A percentile compares a stretch with the other conserved stretches of the same genome.
Conservation (phyloP, 345 rosid species). For the Eutrema japonicum region DNA sequence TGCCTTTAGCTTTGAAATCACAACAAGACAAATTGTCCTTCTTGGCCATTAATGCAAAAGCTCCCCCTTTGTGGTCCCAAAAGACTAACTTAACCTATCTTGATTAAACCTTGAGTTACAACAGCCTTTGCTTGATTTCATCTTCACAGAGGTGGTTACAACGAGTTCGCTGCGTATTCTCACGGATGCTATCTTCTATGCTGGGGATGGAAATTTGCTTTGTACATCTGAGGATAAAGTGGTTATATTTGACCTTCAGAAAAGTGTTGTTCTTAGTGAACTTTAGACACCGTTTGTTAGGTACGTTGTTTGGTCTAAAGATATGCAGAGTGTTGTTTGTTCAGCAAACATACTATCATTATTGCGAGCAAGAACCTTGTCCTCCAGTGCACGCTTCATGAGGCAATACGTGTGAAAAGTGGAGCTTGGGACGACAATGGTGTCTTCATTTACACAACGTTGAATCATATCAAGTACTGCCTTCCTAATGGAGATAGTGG, state of each 20-base stretch:
- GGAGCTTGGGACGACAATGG: conserved; percentile 13
- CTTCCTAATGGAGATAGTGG: conserved; percentile 13
- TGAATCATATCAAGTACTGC: conserved; percentile 9
- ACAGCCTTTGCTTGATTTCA: too few species aligned
- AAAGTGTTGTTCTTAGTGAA: neutral
- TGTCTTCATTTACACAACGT: conserved; percentile 2
- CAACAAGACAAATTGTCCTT: too few species aligned
- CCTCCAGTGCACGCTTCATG: neutral
- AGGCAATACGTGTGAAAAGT: neutral
- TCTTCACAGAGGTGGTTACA: too few species aligned
- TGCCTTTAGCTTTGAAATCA: too few species aligned
- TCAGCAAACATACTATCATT: conserved; percentile 9
- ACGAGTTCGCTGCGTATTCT: neutral
- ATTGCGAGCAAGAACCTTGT: conserved; percentile 11
- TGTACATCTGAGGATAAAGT: neutral
- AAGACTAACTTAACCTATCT: too few species aligned
- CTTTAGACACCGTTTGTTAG: conserved; percentile 8
- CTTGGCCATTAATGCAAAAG: too few species aligned
- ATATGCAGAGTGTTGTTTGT: conserved; percentile 2
- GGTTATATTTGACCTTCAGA: neutral
- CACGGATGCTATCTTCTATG: conserved; percentile 2
- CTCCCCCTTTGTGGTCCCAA: too few species aligned
- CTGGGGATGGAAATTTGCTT: neutral
- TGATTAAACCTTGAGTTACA: too few species aligned
- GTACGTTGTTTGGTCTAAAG: conserved; percentile 1